phyloP scores from a whole-genome alignment of 139 green algal genomes.

The Zygnema circumcarinatum region DNA sequence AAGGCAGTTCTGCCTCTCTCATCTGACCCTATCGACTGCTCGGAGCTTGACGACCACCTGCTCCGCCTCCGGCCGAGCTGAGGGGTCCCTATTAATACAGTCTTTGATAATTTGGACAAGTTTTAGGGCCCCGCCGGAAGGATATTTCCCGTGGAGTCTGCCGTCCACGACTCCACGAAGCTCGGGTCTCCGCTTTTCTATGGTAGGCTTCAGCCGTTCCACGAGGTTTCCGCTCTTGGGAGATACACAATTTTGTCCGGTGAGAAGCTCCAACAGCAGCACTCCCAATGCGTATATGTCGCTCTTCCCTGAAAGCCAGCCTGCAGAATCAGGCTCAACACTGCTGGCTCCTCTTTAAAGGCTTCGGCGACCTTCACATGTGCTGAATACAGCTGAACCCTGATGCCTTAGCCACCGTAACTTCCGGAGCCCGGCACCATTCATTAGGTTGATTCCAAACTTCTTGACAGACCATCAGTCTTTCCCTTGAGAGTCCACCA shows the following conservation, averaged over 20 bases:
- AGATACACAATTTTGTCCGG: neutral
- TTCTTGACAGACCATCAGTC: too few species aligned
- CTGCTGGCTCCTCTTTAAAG: too few species aligned
- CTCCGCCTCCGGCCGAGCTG: neutral
- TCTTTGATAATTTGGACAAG: neutral
- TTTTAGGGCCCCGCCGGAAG: neutral
- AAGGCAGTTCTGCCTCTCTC: too few species aligned
- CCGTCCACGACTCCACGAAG: neutral
- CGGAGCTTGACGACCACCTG: neutral
- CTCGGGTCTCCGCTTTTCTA: neutral
- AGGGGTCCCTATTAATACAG: neutral
- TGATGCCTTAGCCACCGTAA: too few species aligned
- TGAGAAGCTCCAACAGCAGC: conserved; percentile 39
- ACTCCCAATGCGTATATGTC: conserved; percentile 49
- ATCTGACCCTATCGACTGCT: neutral
- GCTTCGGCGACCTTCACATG: too few species aligned
- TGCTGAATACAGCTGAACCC: too few species aligned
- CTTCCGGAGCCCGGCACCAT: too few species aligned
- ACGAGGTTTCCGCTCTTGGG: neutral
- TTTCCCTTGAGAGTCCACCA: too few species aligned
- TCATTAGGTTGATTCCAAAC: too few species aligned
- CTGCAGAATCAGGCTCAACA: neutral
- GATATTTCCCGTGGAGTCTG: neutral
- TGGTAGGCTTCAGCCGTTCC: neutral
- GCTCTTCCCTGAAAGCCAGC: conserved; percentile 38